phyloP scores from a whole-genome alignment of 75 land plant genomes.

The Cupressus sempervirens region DNA sequence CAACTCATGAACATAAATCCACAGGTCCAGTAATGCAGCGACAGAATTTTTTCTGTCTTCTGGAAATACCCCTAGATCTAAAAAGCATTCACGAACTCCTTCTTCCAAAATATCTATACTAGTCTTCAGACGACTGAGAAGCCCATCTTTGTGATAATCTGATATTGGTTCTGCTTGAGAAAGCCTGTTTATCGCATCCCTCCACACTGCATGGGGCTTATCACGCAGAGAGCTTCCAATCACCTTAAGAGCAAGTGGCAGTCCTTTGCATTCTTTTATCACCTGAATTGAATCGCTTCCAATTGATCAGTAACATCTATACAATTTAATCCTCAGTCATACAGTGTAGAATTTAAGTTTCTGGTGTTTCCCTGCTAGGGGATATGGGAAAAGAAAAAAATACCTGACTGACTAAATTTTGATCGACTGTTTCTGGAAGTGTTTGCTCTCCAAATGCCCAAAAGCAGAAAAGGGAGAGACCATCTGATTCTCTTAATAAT shows the following conservation, averaged over 20 bases:
- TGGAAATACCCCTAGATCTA: slow-evolving; percentile 57
- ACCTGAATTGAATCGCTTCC: slow-evolving; percentile 2
- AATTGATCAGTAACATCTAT: background rate
- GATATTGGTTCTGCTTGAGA: slow-evolving; percentile 38
- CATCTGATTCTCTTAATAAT: slow-evolving; percentile 41
- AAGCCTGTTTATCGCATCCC: slow-evolving; percentile 34
- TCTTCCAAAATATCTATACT: slow-evolving; percentile 23
- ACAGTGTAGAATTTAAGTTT: background rate
- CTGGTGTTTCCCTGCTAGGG: background rate
- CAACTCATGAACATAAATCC: slow-evolving; percentile 48
- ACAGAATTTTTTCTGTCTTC: slow-evolving; percentile 61
- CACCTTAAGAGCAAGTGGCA: slow-evolving; percentile 67
- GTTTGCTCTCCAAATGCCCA: slow-evolving; percentile 37
- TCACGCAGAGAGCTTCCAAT: slow-evolving; percentile 49
- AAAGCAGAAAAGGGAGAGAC: slow-evolving; percentile 41
- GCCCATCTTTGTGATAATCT: slow-evolving; percentile 42
- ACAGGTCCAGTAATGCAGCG: slow-evolving; percentile 47
- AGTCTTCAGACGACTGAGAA: slow-evolving; percentile 46
- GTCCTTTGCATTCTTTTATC: slow-evolving; percentile 54
- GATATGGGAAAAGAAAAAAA: background rate
- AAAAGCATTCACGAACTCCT: slow-evolving; percentile 48
- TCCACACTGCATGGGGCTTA: slow-evolving; percentile 38
- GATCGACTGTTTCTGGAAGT: slow-evolving; percentile 27
- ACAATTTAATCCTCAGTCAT: background rate
- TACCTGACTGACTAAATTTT: slow-evolving; percentile 45